Conservation (phyloP, 78 protist genomes). For the Dictyostelium citrinum region DNA sequence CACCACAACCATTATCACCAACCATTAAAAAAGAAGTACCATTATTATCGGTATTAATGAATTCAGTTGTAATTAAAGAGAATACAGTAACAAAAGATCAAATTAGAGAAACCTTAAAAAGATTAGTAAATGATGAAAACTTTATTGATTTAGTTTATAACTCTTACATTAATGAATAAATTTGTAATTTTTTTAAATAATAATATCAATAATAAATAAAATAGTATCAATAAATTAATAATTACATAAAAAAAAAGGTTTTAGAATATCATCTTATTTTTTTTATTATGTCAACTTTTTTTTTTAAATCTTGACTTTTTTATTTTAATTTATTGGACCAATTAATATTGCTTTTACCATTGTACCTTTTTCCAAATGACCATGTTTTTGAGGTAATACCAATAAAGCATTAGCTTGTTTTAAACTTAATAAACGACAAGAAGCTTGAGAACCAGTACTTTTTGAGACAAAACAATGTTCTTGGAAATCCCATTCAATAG, state of each 20-base stretch:
- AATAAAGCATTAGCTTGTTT: conserved; percentile 57
- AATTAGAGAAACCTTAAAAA: conserved; percentile 37
- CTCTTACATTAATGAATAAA: background rate
- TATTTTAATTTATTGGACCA: conserved; percentile 9
- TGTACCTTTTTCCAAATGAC: conserved; percentile 58
- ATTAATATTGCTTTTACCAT: conserved; percentile 52
- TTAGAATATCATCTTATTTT: background rate
- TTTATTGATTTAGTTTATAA: conserved; percentile 38
- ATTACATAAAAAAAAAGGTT: background rate
- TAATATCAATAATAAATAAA: background rate
- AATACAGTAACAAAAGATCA: conserved; percentile 45
- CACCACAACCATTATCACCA: conserved; percentile 11
- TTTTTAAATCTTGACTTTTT: background rate
- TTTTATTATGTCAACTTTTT: background rate
- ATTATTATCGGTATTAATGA: conserved; percentile 14
- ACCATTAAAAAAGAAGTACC: conserved; percentile 21
- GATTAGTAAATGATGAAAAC: conserved; percentile 49
- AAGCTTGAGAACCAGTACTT: conserved; percentile 79
- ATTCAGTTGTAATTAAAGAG: conserved; percentile 1
- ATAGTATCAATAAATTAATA: background rate
- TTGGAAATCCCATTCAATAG: conserved; percentile 47
- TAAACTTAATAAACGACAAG: conserved; percentile 76
- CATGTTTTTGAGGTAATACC: conserved; percentile 55
- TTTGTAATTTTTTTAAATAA: background rate
- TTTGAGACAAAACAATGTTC: conserved; percentile 29